A percentile compares a stretch with the other conserved stretches of the same genome.
Evolutionary conservation across 768 basidiomycete species (phyloP).

Genomic region (Lepiota venenata): DNA sequence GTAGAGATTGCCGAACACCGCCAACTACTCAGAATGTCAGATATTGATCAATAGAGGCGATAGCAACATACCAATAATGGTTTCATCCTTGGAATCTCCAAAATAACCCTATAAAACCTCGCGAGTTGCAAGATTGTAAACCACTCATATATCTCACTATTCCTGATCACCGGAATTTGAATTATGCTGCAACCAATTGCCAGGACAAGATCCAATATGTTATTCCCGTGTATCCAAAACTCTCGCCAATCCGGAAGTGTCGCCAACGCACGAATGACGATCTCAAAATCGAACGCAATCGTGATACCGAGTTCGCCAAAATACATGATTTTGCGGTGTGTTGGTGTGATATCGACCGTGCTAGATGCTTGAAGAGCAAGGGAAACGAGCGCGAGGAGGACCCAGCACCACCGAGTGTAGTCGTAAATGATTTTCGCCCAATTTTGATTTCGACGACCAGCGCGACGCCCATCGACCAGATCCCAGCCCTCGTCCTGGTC

Average conservation of each 20-base stretch:
- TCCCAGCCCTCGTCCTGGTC: conserved; percentile 67
- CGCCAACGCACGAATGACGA: conserved; percentile 67
- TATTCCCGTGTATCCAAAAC: conserved; percentile 64
- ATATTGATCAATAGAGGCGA: background rate
- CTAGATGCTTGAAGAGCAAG: conserved; percentile 72
- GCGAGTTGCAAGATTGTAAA: conserved; percentile 83
- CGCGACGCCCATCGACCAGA: conserved; percentile 39
- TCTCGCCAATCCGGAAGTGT: conserved; percentile 79
- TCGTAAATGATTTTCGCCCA: conserved; percentile 51
- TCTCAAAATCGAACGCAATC: conserved; percentile 85
- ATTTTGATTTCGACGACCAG: conserved; percentile 34
- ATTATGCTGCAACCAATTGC: conserved; percentile 76
- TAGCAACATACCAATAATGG: conserved; percentile 61
- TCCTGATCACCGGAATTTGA: conserved; percentile 75
- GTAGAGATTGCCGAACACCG: conserved; percentile 89
- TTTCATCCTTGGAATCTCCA: conserved; percentile 88
- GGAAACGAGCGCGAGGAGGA: conserved; percentile 67
- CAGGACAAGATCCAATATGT: conserved; percentile 74
- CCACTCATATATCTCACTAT: conserved; percentile 76
- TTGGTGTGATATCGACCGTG: conserved; percentile 43
- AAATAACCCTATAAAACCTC: conserved; percentile 89
- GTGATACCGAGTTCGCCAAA: conserved; percentile 76
- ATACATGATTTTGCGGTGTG: conserved; percentile 49
- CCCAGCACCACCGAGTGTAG: conserved; percentile 70
- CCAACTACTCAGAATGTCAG: conserved; percentile 44